Evolutionary conservation across 495 filamentous ascomycete species (phyloP).

Genomic region (Xeromyces bisporus): DNA sequence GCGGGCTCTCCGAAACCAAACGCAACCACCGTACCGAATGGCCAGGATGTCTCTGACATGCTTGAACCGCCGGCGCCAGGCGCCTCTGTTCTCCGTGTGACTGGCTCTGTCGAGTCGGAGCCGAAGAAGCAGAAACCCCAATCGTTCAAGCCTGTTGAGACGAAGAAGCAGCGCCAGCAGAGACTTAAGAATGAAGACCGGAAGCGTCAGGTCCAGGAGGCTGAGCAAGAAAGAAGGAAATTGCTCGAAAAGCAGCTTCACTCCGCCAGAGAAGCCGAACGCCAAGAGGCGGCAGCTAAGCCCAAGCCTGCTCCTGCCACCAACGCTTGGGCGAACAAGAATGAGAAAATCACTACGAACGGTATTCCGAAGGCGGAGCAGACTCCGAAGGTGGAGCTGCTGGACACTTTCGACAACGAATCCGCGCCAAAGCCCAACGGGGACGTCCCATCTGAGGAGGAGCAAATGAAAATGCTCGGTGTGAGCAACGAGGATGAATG

Average conservation of each 20-base stretch:
- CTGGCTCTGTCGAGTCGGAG: conserved; percentile 41
- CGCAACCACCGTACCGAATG: conserved; percentile 34
- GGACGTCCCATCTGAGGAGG: conserved; percentile 56
- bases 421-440: conserved; percentile 20
- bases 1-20: conserved; percentile 38
- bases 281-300: conserved; percentile 48
- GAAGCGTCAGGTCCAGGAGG: conserved; percentile 51
- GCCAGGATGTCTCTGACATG: conserved; percentile 68
- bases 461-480: conserved; percentile 56
- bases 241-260: conserved; percentile 66
- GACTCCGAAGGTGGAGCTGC: conserved; percentile 31
- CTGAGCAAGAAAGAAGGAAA: conserved; percentile 54
- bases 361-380: conserved; percentile 13
- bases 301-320: conserved; percentile 46
- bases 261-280: conserved; percentile 61
- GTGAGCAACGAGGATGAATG: conserved; percentile 44
- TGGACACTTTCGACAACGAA: conserved; percentile 59
- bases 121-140: conserved; percentile 47
- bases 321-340: conserved; percentile 43
- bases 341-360: conserved; percentile 15
- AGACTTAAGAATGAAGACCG: conserved; percentile 60
- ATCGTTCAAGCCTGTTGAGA: conserved; percentile 42
- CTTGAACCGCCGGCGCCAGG: conserved; percentile 52
- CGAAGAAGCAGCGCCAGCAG: conserved; percentile 86
- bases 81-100: conserved; percentile 63